Base-by-base conservation (phyloP, 257 asterid genomes). In the Asclepias syriaca region DNA sequence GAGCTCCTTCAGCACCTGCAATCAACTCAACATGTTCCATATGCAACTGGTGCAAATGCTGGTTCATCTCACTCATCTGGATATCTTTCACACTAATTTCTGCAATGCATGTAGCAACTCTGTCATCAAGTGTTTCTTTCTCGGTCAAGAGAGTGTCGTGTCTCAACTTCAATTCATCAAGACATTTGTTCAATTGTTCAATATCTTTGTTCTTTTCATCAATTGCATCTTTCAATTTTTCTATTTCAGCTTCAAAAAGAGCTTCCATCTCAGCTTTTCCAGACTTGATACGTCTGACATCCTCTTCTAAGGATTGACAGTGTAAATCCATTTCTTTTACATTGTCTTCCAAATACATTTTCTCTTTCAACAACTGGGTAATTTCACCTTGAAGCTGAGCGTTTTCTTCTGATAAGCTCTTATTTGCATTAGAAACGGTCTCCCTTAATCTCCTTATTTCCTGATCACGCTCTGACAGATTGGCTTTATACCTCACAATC, bases 371-470 rank as follows among this genome's bases (percentile, higher is more conserved):
- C 59, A 87, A 53, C 76, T 73, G 78, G 3, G 82, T 82, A 69
- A 87, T 85, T 56, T 91, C 96, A 13, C 81, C 82, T 78, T 83
- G 84, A 61, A 94, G 90, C 76, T 72, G 83, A 70, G 84, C 77
- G 66, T 91, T 94, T 71, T 94, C 97, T 81, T 94, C 97, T 0
- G 95, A 79, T 55, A 89, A 84, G 79, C 81, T 83, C 90, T 87
- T 85, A 84, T 94, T 94, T 60, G 97, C 95, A n/a, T 89, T 87
- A 21, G 86, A 78, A 51, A 94, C 74, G 0, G 91, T 72, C 77
- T 91, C 98, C 81, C 81, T 89, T 78, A 94, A 69, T 39, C 81
- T 89, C 76, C 95, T 74, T 72, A 94, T 94, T 76, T 91, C 97
- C 78, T 88, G 95, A 63, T 91, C 97, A 22, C 97, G 94, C 53